Base-by-base conservation (phyloP, 352 stramenopile genomes). In the Detonula confervacea region DNA sequence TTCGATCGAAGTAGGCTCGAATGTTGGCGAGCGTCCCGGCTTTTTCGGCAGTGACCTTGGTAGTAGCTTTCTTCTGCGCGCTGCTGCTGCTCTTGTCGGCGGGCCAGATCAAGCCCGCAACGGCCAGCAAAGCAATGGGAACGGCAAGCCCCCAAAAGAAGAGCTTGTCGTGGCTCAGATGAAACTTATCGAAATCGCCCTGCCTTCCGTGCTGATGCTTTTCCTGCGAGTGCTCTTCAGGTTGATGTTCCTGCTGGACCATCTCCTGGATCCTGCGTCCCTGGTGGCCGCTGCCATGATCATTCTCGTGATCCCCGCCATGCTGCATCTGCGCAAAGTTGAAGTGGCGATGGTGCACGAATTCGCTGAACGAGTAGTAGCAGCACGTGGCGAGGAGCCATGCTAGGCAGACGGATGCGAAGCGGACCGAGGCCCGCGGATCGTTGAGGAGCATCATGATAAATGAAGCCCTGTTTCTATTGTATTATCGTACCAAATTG, bases 321-420 rank as follows among this genome's bases (percentile, higher is more conserved):
- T n/a, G n/a, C n/a, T n/a, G n/a, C n/a, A n/a, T n/a, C 6, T 44
- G 35, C 35, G 6, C 35, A 44, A 60, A 60, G 27, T 60, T 12
- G 18, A 60, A 60, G 51, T 60, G 51, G 4, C 5, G 51, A 60
- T 60, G 51, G 51, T 60, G 51, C 22, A 60, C 51, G 16, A 33
- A 60, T 6, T 60, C 14, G 51, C 51, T 60, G 51, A 60, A 60
- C 16, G 22, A 30, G 16, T 60, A 60, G 51, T 60, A 60, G 30
- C 51, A 60, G 6, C n/a, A 60, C 14, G 51, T 60, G 11, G 51
- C 51, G 2, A 60, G 4, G 6, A 12, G 14, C 51, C 51, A 60
- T 12, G 51, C 18, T 5, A 60, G 22, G 20, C 25, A 60, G 3
- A 51, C 42, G 5, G 42, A 51, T 2, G 42, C 42, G 16, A 18